Evolutionary conservation across 2,329 filamentous ascomycete species (phyloP), one percentile per base, ranked within the genome.

Genomic region (Penicillium decumbens): DNA sequence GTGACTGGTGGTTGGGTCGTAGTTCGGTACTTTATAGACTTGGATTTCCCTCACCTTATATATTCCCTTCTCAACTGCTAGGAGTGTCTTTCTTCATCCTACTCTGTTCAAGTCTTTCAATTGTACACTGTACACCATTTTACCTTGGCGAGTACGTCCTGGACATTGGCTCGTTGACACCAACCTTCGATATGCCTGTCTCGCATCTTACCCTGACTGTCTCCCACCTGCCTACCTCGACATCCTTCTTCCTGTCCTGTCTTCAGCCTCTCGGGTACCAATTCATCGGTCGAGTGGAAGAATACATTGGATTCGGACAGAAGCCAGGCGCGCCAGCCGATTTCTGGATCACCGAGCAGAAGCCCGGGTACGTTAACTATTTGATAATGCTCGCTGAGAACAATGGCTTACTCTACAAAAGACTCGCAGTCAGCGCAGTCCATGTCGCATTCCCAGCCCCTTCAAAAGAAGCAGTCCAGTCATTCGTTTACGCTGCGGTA

Each of bases 201-300:
- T 81, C 81, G 38, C 81, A 83, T 64, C 76, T 84, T 53, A 81
- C 80, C 53, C 74, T 85, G 54, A 83, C 80, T 32, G 89, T 95
- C 64, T 84, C 83, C 53, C 84, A 91, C 69, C 81, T 95, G 46
- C 82, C 89, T 47, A 82, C 84, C 30, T 87, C 89, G 3, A 83
- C 86, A 43, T 93, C 89, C 6, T 95, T 95, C 75, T 95, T 89
- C 71, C 81, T 90, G 20, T 81, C 87, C 54, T 79, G 89, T 56
- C 78, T 89, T 6, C 88, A 92, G 60, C 86, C 88, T 3, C 78
- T 95, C 20, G 87, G 87, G 32, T 83, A 95, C 54, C 80, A 80
- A 53, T 95, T 84, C 66, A 78, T 89, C 54, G 81, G 80, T 48
- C 75, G 80, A 50, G 76, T 79, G 65, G 80, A 80, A 44, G 76